A percentile compares a stretch with the other conserved stretches of the same genome.
phyloP scores from a whole-genome alignment of 805 yeast genomes.

The Hanseniaspora jakobsenii region DNA sequence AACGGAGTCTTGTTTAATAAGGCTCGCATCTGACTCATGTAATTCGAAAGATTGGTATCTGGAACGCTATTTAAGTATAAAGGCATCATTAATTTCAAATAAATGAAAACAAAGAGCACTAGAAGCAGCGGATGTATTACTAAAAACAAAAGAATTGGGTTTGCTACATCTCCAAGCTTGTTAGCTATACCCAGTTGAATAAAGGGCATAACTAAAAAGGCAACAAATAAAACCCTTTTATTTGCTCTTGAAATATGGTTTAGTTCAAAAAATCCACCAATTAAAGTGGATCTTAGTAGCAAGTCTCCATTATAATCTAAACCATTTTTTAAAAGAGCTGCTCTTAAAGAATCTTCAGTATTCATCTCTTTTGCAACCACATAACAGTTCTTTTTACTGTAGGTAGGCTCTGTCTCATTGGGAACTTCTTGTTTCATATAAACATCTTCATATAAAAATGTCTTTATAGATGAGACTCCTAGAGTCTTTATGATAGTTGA shows the following conservation, averaged over 20 bases:
- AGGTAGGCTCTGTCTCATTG: too few species aligned
- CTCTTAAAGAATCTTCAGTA: constrained; percentile 39
- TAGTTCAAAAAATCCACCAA: constrained; percentile 10
- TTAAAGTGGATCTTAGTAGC: constrained; percentile 21
- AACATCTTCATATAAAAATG: constrained; percentile 5
- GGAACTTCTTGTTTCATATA: neutral
- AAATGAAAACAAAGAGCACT: constrained; percentile 27
- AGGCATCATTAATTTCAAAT: constrained; percentile 29
- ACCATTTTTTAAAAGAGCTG: constrained; percentile 54
- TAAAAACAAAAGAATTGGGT: constrained; percentile 22
- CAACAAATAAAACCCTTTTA: constrained; percentile 45
- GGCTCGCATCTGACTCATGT: constrained; percentile 17
- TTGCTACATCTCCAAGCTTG: constrained; percentile 28
- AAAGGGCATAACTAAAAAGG: constrained; percentile 43
- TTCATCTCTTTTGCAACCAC: constrained; percentile 72
- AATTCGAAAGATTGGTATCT: constrained; percentile 15
- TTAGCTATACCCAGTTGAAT: constrained; percentile 38
- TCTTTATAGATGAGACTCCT: constrained; percentile 35
- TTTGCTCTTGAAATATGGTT: constrained; percentile 29
- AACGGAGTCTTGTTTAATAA: constrained; percentile 59
- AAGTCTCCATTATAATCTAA: constrained; percentile 34
- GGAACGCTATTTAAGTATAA: constrained; percentile 24
- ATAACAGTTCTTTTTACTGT: constrained; percentile 49
- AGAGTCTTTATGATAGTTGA: constrained; percentile 23
- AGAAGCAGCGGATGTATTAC: constrained; percentile 19